Conservation (phyloP, 805 yeast genomes). For the Metschnikowia peoriensis region DNA sequence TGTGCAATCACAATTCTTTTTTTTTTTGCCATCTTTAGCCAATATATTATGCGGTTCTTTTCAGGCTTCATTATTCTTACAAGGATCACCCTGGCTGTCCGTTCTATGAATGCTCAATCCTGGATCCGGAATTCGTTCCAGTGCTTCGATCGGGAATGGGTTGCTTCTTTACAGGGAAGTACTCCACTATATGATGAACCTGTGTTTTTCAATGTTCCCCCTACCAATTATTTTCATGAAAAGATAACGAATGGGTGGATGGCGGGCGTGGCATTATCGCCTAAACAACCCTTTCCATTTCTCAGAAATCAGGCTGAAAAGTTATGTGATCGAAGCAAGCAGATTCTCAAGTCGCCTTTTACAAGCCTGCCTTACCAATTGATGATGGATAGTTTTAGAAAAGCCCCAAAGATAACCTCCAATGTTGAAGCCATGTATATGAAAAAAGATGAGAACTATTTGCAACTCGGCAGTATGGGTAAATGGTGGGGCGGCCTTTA, state of each 20-base stretch:
- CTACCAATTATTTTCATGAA: background rate
- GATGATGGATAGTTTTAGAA: background rate
- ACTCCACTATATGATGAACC: background rate
- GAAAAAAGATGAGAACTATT: background rate
- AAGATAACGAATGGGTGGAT: background rate
- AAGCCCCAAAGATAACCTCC: too few relatives aligned
- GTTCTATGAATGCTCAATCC: too few relatives aligned
- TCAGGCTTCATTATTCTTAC: too few relatives aligned
- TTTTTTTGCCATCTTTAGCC: too few relatives aligned
- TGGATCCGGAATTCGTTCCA: background rate
- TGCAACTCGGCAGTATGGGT: background rate
- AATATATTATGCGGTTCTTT: too few relatives aligned
- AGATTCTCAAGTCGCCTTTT: background rate
- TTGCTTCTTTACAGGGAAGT: background rate
- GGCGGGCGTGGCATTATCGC: background rate
- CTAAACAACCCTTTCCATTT: background rate
- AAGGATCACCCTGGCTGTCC: too few relatives aligned
- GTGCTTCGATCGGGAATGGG: background rate
- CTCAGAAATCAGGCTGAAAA: background rate
- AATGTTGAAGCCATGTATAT: background rate
- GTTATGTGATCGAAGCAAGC: background rate
- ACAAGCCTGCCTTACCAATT: background rate
- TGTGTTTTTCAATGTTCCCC: background rate
- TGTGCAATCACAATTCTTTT: too few relatives aligned
- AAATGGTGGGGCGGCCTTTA: slow-evolving; percentile 3